Base-by-base conservation (phyloP, 768 basidiomycete genomes). In the Jaapia argillacea region DNA sequence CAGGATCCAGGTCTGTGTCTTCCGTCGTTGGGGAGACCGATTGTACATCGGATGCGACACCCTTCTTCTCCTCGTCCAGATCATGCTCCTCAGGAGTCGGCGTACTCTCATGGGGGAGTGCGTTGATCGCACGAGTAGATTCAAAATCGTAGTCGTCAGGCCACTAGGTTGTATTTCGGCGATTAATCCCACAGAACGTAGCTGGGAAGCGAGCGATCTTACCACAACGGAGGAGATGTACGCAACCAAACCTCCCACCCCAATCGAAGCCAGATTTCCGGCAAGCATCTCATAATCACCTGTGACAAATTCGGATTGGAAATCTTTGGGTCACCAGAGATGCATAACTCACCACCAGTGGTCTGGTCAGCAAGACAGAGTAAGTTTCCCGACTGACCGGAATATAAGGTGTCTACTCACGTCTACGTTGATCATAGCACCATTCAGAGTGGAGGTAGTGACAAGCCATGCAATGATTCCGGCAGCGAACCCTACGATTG, bases 381-480 rank as follows among this genome's bases (percentile, higher is more conserved):
- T 4, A 21, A 7, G 21, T 35, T 16, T 63, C 54, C 54, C 44
- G 4, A 46, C 5, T 18, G n/a, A 35, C 16, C 21, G 16, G 25
- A 14, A 38, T 38, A 7, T 1, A 47, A 20, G 12, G 21, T 49
- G 28, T 27, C 24, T 3, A 60, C 77, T 38, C 46, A 81, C 80
- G 24, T 60, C 70, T 24, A 94, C 83, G 45, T 77, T 83, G 55
- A 96, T 75, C 7, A 72, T 70, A 2, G 79, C 76, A 42, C 63
- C 67, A 59, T 93, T 87, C 31, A 89, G 65, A 7, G 69, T 67
- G 18, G 78, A 67, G 0, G 91, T 88, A 1, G 85, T 78, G 20
- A 84, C 86, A 27, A 97, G 71, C 93, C 93, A 97, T 5, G 84
- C 82, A 38, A 79, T 69, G 27, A 94, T 51, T 13, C 83, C 90